phyloP scores from a whole-genome alignment of 768 basidiomycete species.

The Polyporus arcularius region DNA sequence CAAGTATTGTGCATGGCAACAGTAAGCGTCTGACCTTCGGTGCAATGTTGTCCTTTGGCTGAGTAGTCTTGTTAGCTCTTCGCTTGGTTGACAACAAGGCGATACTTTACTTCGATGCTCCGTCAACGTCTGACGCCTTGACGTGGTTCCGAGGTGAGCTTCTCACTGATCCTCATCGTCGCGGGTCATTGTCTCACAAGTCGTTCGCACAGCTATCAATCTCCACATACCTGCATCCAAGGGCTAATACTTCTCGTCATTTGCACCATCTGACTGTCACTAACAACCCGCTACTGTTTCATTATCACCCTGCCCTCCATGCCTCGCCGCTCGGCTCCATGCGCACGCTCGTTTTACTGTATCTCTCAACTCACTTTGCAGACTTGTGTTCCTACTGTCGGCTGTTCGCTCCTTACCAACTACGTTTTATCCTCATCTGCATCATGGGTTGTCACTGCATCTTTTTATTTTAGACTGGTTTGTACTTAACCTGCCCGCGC shows the following conservation, averaged over 20 bases:
- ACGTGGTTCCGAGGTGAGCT: constrained; percentile 86
- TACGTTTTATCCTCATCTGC: constrained; percentile 12
- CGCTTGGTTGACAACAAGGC: constrained; percentile 92
- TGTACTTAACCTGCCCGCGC: constrained; percentile 22
- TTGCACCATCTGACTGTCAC: constrained; percentile 2
- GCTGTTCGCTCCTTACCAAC: constrained; percentile 19
- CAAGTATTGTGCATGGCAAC: constrained; percentile 87
- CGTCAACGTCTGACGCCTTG: constrained; percentile 80
- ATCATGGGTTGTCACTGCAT: constrained; percentile 22
- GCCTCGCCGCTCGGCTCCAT: constrained; percentile 14
- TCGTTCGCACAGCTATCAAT: constrained; percentile 66
- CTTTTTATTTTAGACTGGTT: constrained; percentile 23
- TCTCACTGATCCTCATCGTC: not conserved
- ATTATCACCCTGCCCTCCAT: constrained; percentile 13
- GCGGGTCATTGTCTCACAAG: constrained; percentile 1
- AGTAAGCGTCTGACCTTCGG: constrained; percentile 41
- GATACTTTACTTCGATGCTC: constrained; percentile 85
- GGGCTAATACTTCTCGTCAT: constrained; percentile 44
- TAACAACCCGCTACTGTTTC: constrained; percentile 17
- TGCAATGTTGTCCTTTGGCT: not conserved
- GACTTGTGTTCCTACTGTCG: constrained; percentile 17
- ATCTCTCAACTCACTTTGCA: constrained; percentile 17
- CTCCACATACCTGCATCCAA: constrained; percentile 85
- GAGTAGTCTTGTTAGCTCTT: constrained; percentile 49
- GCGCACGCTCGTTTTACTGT: constrained; percentile 21